Evolutionary conservation across 192 early-diverging fungal genomes (phyloP).

Genomic region (Linnemannia zychae): DNA sequence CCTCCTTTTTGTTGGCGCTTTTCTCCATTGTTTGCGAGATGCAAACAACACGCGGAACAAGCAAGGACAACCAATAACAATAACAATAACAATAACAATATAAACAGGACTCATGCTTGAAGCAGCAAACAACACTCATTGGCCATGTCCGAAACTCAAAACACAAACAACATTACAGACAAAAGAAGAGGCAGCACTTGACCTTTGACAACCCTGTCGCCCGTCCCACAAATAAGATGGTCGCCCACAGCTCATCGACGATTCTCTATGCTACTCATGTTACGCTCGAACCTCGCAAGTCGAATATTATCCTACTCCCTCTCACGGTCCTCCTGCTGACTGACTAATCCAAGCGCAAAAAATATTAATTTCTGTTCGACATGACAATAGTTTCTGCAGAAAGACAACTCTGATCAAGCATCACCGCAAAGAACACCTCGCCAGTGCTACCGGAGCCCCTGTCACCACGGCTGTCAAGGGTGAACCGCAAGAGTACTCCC

Average conservation of each 20-base stretch:
- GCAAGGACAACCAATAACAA: background rate
- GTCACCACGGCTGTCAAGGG: background rate
- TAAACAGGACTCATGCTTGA: background rate
- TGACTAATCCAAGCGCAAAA: background rate
- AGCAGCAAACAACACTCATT: background rate
- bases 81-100: background rate
- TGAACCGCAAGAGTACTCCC: background rate
- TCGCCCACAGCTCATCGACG: no score
- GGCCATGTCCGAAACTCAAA: background rate
- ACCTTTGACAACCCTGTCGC: background rate
- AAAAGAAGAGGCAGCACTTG: background rate
- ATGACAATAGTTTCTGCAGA: constrained; percentile 56
- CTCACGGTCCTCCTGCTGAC: no score
- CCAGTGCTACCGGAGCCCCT: background rate
- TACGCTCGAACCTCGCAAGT: no score
- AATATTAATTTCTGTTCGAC: background rate
- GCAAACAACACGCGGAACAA: background rate
- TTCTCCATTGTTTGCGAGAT: background rate
- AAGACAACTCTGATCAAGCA: constrained; percentile 71
- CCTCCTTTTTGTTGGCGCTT: background rate
- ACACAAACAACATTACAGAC: background rate
- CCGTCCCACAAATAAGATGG: background rate
- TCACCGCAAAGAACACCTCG: constrained; percentile 53
- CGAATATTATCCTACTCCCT: no score
- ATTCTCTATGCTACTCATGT: no score